Percentiles rank a stretch among this genome's conserved stretches.
These are phyloP conservation scores for Lactarius sanguifluus DNA, from an alignment of 768 basidiomycete genomes.

Conservation along the genomic window DNA sequence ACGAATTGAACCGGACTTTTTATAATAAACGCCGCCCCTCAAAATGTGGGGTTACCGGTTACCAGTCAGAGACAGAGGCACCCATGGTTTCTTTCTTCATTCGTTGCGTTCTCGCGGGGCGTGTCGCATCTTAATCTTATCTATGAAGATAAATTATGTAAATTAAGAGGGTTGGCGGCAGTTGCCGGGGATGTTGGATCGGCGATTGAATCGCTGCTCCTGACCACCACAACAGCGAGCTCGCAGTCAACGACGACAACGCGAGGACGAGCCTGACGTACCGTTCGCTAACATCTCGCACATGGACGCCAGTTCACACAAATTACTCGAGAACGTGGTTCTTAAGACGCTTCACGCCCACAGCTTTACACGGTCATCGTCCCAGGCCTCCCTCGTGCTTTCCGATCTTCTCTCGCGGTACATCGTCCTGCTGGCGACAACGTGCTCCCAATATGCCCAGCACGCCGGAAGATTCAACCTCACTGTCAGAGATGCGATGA, in stretches of 20 bases:
- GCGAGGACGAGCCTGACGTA: conserved; percentile 11
- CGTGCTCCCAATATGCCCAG: conserved; percentile 71
- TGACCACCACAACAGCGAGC: conserved; percentile 31
- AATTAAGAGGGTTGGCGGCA: neutral
- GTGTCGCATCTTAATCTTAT: neutral
- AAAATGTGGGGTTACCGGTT: too few species aligned
- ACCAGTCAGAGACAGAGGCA: too few species aligned
- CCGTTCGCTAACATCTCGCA: conserved; percentile 4
- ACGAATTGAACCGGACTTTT: too few species aligned
- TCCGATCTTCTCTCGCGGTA: conserved; percentile 79
- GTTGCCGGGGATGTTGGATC: conserved; percentile 25
- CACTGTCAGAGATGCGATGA: conserved; percentile 57
- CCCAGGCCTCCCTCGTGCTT: conserved; percentile 66
- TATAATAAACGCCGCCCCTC: too few species aligned
- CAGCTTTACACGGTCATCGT: conserved; percentile 72
- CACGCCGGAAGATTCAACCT: conserved; percentile 67
- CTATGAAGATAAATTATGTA: neutral
- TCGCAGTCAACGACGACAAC: conserved; percentile 28
- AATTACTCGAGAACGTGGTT: conserved; percentile 64
- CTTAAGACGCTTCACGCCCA: conserved; percentile 75
- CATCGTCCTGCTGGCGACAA: conserved; percentile 59
- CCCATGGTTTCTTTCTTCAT: too few species aligned
- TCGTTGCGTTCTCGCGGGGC: too few species aligned
- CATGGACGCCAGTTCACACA: conserved; percentile 58
- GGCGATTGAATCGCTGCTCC: conserved; percentile 30